Evolutionary conservation across 2,329 filamentous ascomycete genomes (phyloP), one percentile per base, ranked within the genome.

Genomic region (Fusarium devonianum): DNA sequence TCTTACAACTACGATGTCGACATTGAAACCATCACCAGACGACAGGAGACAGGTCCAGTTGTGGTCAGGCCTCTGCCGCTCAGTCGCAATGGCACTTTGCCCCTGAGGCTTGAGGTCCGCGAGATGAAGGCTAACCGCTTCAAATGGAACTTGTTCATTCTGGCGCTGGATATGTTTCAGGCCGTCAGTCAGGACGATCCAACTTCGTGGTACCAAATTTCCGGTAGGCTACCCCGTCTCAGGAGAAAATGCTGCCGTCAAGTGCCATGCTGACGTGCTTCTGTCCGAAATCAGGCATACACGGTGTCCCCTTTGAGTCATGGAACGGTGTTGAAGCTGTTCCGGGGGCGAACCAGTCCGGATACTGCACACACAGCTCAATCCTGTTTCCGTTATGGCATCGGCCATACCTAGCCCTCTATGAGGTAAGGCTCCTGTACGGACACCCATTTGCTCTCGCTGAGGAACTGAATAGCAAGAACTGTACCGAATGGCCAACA

Each of bases 331-430:
- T 84, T 16, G 63, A 72, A 37, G 74, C 78, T 44, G 74, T 72
- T 2, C 65, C 75, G 3, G 82, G 81, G 2, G 82, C 80, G 49
- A 75, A 78, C 47, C 73, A 77, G 28, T 76, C 80, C 12, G 90
- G 90, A 38, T 95, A 92, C 69, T 95, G 91, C 69, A 83, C 83
- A 11, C 91, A 96, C 71, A 82, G 79, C 17, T 89, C 88, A 2
- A 83, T 87, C 29, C 74, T 94, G 12, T 94, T 96, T 67, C 83
- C 87, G 28, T 81, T 86, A 28, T 95, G 91, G 91, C 91, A 96
- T 76, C 83, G 91, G 38, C 88, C 90, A 1, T 95, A 93, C 69
- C 75, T 94, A 49, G 80, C 78, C 21, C 69, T 84, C 39, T 82
- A 82, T 48, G 82, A 85, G 75, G 82, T 81, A 53, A 49, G 66